A percentile compares a stretch with the other conserved stretches of the same genome.
Evolutionary conservation across 345 rosid species (phyloP).

Genomic region (Corchorus capsularis): DNA sequence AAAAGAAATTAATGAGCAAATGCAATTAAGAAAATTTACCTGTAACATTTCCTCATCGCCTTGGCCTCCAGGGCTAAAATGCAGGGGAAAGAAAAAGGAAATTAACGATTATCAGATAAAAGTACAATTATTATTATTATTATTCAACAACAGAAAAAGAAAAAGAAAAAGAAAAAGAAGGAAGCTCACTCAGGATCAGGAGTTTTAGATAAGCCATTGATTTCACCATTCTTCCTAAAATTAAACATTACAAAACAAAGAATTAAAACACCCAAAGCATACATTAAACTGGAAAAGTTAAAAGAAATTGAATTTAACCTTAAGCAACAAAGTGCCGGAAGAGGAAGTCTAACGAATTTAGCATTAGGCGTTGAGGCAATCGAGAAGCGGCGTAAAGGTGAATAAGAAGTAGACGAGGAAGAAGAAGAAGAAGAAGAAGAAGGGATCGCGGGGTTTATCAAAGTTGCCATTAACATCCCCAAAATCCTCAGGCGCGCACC

Average conservation of each 20-base stretch:
- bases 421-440: conserved; percentile 4
- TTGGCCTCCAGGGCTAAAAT: conserved; percentile 44
- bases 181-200: conserved; percentile 39
- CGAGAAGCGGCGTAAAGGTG: conserved; percentile 21
- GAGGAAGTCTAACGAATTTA: conserved; percentile 18
- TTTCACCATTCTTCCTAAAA: conserved; percentile 44
- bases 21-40: conserved; percentile 31
- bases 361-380: not conserved
- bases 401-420: not conserved
- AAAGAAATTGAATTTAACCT: conserved; percentile 17
- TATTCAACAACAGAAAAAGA: not conserved
- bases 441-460: conserved; percentile 34
- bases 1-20: not conserved
- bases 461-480: conserved; percentile 28
- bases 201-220: conserved; percentile 31
- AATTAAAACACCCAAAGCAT: not conserved
- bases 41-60: conserved; percentile 38
- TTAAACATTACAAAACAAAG: not conserved
- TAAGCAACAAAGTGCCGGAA: conserved; percentile 23
- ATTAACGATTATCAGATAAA: not conserved
- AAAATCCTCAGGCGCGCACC: not conserved
- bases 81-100: not conserved
- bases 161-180: not conserved
- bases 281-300: not conserved
- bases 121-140: not conserved